These are phyloP conservation scores for Kwoniella sp. DNA, from an alignment of 768 basidiomycete species.

Conservation along the genomic window DNA sequence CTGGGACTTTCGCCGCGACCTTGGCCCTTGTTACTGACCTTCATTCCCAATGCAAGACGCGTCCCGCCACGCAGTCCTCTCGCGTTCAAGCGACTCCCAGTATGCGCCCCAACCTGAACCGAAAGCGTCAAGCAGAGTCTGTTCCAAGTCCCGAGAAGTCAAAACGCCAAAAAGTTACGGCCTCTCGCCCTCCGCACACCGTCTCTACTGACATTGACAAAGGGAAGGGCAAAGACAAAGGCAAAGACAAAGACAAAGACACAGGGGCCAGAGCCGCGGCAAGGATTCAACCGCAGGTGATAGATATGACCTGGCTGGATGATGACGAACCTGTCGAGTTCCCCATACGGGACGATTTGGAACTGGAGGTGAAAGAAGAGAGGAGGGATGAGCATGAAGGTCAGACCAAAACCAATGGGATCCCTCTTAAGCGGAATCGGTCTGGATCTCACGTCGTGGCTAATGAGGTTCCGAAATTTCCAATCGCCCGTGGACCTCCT, in stretches of 20 bases:
- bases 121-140: not conserved
- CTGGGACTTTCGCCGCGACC: no score
- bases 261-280: not conserved
- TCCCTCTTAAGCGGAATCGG: no score
- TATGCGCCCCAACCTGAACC: no score
- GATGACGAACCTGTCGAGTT: not conserved
- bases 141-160: not conserved
- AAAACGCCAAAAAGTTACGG: not conserved
- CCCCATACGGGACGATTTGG: no score
- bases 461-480: no score
- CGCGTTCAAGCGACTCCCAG: no score
- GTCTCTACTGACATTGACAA: not conserved
- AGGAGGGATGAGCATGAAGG: not conserved
- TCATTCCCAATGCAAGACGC: no score
- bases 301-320: conserved; percentile 12
- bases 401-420: no score
- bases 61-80: no score
- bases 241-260: not conserved
- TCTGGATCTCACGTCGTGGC: no score
- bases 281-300: conserved; percentile 6
- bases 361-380: not conserved
- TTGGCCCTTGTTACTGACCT: no score
- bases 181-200: not conserved
- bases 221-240: not conserved
- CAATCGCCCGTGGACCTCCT: no score